Conservation (phyloP, 306 rosid genomes). For the Trichosanthes truncata region DNA sequence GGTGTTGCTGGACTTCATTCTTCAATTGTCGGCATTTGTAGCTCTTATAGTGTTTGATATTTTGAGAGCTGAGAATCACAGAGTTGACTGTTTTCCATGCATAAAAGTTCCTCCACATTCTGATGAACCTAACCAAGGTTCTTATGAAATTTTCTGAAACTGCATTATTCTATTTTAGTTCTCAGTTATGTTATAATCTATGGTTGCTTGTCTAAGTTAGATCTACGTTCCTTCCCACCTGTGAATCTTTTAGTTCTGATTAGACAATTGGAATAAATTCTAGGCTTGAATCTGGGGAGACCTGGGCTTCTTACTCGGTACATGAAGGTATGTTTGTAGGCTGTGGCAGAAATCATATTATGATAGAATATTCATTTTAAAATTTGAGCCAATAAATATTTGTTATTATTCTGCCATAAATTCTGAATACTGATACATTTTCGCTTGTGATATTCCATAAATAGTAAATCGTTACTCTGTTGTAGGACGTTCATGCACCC, state of each 20-base stretch:
- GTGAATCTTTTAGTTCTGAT: conserved; percentile 22
- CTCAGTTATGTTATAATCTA: background rate
- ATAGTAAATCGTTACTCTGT: conserved; percentile 11
- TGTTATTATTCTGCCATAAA: background rate
- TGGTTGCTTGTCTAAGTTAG: conserved; percentile 9
- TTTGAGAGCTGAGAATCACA: conserved; percentile 65
- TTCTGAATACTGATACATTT: background rate
- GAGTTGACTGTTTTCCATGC: conserved; percentile 94
- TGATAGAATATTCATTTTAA: background rate
- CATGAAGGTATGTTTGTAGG: conserved; percentile 58
- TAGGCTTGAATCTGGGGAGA: conserved; percentile 47
- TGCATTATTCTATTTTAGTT: background rate
- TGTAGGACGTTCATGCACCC: conserved; percentile 83
- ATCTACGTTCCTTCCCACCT: conserved; percentile 1
- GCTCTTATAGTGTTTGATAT: conserved; percentile 74
- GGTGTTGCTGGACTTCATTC: conserved; percentile 84
- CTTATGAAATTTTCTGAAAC: background rate
- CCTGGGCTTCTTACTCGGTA: conserved; percentile 66
- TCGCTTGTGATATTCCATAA: background rate
- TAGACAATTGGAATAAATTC: conserved; percentile 17
- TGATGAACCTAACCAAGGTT: conserved; percentile 58
- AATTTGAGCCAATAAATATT: background rate
- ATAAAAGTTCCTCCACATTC: conserved; percentile 42
- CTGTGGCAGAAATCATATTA: background rate
- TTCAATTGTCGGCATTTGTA: conserved; percentile 88